These are phyloP conservation scores for Colletotrichum musae DNA, from an alignment of 2,329 filamentous ascomycete genomes.

Conservation along the genomic window DNA sequence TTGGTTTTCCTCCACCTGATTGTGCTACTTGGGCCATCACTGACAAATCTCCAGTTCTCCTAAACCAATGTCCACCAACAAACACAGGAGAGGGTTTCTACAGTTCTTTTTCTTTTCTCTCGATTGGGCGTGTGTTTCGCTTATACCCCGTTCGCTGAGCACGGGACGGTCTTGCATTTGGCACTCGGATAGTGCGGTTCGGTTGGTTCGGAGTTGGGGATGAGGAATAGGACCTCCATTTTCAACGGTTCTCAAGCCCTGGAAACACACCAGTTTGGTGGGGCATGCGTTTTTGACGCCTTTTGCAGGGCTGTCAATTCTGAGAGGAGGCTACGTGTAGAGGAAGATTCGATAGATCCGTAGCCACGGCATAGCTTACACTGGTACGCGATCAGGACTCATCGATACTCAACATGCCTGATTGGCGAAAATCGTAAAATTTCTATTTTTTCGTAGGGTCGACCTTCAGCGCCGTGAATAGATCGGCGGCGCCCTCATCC, in stretches of 20 bases:
- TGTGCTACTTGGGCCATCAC: neutral
- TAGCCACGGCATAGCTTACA: neutral
- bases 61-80: conserved; percentile 13
- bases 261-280: conserved; percentile 15
- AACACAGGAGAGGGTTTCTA: conserved; percentile 7
- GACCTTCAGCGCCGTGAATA: conserved; percentile 67
- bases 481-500: conserved; percentile 63
- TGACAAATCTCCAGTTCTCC: conserved; percentile 39
- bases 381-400: neutral
- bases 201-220: conserved; percentile 42
- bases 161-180: conserved; percentile 42
- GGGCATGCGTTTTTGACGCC: conserved; percentile 24
- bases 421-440: conserved; percentile 12
- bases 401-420: conserved; percentile 13
- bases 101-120: conserved; percentile 26
- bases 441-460: conserved; percentile 33
- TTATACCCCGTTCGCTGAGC: conserved; percentile 39
- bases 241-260: conserved; percentile 27
- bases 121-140: conserved; percentile 36
- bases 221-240: conserved; percentile 27
- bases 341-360: conserved; percentile 37
- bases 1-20: conserved; percentile 53
- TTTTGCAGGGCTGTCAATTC: conserved; percentile 11
- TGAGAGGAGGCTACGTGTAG: conserved; percentile 18
- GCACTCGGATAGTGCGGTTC: conserved; percentile 37